phyloP scores from a whole-genome alignment of 495 filamentous ascomycete species.

The Daldinia vernicosa region DNA sequence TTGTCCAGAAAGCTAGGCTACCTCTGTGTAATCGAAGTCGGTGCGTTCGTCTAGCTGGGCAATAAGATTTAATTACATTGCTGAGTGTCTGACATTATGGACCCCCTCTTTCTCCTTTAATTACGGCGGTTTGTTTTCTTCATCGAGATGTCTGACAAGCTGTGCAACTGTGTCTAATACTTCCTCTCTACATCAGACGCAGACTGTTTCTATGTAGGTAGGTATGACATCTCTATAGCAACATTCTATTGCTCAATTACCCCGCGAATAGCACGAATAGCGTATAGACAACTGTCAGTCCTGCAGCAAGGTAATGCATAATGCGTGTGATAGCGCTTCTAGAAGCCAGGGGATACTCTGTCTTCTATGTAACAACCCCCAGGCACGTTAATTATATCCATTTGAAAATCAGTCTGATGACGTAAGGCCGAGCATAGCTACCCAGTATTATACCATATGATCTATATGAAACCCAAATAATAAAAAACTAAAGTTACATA shows the following conservation, averaged over 20 bases:
- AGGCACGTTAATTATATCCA: neutral
- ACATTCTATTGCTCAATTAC: slow-evolving; percentile 21
- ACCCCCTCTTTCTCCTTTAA: slow-evolving; percentile 6
- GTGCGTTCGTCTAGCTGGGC: slow-evolving; percentile 29
- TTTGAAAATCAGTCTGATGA: neutral
- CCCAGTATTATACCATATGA: neutral
- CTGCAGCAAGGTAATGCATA: slow-evolving; percentile 28
- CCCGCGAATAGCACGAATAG: slow-evolving; percentile 26
- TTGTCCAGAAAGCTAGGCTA: neutral
- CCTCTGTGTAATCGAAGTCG: neutral
- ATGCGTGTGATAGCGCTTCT: slow-evolving; percentile 24
- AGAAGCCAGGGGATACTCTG: slow-evolving; percentile 19
- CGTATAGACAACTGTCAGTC: slow-evolving; percentile 24
- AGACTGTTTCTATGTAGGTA: neutral
- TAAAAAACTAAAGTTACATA: too few relatives aligned
- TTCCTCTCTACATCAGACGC: slow-evolving; percentile 1
- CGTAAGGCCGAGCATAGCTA: neutral
- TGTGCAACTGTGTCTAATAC: neutral
- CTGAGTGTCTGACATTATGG: slow-evolving; percentile 6
- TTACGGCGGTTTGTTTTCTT: slow-evolving; percentile 8
- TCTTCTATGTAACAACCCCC: neutral
- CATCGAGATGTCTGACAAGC: slow-evolving; percentile 6
- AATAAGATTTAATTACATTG: slow-evolving; percentile 40
- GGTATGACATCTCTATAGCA: too few relatives aligned
- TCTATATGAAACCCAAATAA: neutral